Conservation (phyloP, 176 grass and related monocot genomes). For the Tuctoria greenei region DNA sequence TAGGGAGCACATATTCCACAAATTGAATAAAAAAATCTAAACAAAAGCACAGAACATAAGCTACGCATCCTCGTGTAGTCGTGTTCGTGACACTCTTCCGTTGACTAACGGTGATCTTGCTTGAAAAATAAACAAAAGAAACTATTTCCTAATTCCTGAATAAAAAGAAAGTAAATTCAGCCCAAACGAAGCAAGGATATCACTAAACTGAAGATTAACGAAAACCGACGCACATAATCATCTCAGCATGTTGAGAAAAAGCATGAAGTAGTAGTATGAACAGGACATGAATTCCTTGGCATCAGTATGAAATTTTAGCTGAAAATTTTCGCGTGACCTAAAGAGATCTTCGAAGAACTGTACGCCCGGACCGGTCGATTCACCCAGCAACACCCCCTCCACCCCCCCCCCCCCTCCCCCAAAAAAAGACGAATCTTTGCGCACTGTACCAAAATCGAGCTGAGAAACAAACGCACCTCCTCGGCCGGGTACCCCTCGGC, state of each 20-base stretch:
- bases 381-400: neutral
- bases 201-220: neutral
- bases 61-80: neutral
- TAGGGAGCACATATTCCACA: slow-evolving; percentile 5
- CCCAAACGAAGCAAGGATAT: neutral
- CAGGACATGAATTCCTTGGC: neutral
- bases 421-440: slow-evolving; percentile 34
- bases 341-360: slow-evolving; percentile 29
- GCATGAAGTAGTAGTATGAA: neutral
- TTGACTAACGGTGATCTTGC: slow-evolving; percentile 26
- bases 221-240: neutral
- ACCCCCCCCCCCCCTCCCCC: too few relatives aligned
- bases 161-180: neutral
- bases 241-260: too few relatives aligned
- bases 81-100: neutral
- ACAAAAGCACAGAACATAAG: neutral
- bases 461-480: slow-evolving; percentile 33
- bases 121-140: slow-evolving; percentile 4
- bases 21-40: neutral
- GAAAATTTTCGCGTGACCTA: neutral
- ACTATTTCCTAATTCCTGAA: neutral
- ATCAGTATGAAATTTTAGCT: neutral
- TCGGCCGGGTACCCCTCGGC: slow-evolving; percentile 27
- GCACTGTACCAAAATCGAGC: neutral
- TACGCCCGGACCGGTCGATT: slow-evolving; percentile 4